These are phyloP conservation scores for Strobilomyces dryophilus DNA, from an alignment of 768 basidiomycete species.

Conservation along the genomic window DNA sequence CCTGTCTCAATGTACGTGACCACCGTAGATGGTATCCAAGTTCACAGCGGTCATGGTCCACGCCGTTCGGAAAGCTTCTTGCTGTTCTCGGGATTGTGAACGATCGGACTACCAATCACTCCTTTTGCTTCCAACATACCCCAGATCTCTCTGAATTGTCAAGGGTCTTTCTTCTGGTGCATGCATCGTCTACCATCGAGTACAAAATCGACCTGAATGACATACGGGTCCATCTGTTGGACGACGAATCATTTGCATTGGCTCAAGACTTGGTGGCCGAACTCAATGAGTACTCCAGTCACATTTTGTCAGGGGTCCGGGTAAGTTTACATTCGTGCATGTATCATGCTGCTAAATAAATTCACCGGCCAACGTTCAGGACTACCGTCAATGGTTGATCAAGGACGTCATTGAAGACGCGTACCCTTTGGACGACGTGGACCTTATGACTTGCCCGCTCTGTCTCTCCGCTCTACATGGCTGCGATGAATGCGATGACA, in stretches of 20 bases:
- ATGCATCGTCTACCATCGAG: rapidly evolving
- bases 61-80: no score
- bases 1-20: no score
- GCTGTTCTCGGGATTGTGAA: no score
- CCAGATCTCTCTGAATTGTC: not conserved
- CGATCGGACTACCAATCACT: no score
- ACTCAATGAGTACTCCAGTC: not conserved
- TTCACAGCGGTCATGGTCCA: no score
- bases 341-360: no score
- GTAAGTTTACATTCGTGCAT: not conserved
- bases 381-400: not conserved
- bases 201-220: not conserved
- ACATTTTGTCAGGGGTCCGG: not conserved
- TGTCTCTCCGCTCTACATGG: not conserved
- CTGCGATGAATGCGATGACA: not conserved
- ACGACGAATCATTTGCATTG: no score
- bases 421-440: not conserved
- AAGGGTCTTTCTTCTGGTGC: not conserved
- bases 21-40: no score
- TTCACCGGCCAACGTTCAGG: not conserved
- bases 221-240: not conserved
- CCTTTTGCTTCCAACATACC: not conserved
- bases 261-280: no score
- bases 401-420: not conserved
- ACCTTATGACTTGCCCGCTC: constrained; percentile 5